Base-by-base conservation (phyloP, 2,329 filamentous ascomycete species). In the Grosmannia serpens region DNA sequence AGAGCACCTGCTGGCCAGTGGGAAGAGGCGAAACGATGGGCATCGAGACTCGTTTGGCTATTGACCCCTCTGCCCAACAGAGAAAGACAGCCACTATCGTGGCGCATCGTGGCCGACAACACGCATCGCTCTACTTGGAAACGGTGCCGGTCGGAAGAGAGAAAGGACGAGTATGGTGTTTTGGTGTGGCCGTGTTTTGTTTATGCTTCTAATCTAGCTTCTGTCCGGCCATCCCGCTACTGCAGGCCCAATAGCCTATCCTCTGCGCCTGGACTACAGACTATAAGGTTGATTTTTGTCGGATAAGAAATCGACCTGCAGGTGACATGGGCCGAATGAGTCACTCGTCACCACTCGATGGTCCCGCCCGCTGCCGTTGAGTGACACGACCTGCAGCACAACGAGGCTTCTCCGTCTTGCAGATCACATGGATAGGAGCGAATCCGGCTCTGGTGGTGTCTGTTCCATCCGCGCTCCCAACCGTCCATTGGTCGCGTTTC, bases 271-370 rank as follows among this genome's bases (percentile, higher is more conserved):
- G 46, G 22, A 53, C 15, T 22, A 17, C 9, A 53, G 15, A 31
- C 20, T n/a, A 44, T 44, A 44, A 44, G 41, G 41, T 44, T 44
- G 4, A 6, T 44, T 22, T 29, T 50, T 26, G 15, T 13, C 26
- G 24, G 13, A 50, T n/a, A 15, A 46, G 26, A 29, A 29, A 20
- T n/a, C 26, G 24, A 41, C 22, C 35, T 54, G 53, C 53, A 54
- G 53, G 22, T n/a, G 33, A 54, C n/a, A 24, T 54, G 53, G 53
- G 26, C 50, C 15, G 64, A 61, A 60, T 70, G 68, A 70, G 63
- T 70, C 69, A 70, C 65, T 61, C 63, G 54, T 56, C 51, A 56
- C 69, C 69, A 70, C 59, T 70, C 67, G 59, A 64, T 67, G 59
- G 61, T 56, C 47, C 56, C 56, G 29, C 54, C 60, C 61, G 50